Base-by-base conservation (phyloP, 441 rosid genomes). In the Metrosideros polymorpha region DNA sequence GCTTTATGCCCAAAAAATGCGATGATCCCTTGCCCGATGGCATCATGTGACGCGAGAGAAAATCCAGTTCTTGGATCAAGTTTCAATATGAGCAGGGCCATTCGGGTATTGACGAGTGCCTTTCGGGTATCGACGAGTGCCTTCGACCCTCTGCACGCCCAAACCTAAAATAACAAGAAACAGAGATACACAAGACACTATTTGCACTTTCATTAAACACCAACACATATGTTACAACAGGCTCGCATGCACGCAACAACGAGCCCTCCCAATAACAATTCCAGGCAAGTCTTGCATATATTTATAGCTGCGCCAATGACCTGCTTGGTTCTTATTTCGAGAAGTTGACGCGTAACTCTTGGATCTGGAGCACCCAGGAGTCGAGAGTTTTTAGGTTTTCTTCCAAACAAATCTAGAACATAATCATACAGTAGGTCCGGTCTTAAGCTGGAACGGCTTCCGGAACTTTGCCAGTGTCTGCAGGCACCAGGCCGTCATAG, bases 361-460 rank as follows among this genome's bases (percentile, higher is more conserved):
- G 83, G 61, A 75, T 57, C 84, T 22, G 79, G 47, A 39, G 57
- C 71, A 86, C 83, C 24, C 27, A 43, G 87, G 93, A 89, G 90
- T 77, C 53, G 55, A 85, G 54, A 84, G 9, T 17, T 82, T 50
- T 51, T 51, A 32, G 22, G n/a, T 86, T 87, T 86, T 84, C 90
- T 88, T 84, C 90, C 90, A 89, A 85, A 54, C 89, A 79, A 42
- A 79, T 82, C 63, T 63, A 84, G 47, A 59, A 84, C n/a, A 88
- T 42, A 84, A 89, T 77, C 85, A 66, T 47, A 88, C 88, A 86
- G 47, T 61, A 43, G 39, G 45, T 59, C 85, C 85, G 50, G 79
- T 39, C 86, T 87, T 94, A 95, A 75, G 91, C 98, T 10, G 93
- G 87, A 89, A 95, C 93, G 42, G 93, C 92, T 92, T 92, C 95